Percentiles rank a stretch among this genome's conserved stretches.
These are phyloP conservation scores for Calonectria pauciramosa DNA, from an alignment of 2,329 filamentous ascomycete species.

Conservation along the genomic window DNA sequence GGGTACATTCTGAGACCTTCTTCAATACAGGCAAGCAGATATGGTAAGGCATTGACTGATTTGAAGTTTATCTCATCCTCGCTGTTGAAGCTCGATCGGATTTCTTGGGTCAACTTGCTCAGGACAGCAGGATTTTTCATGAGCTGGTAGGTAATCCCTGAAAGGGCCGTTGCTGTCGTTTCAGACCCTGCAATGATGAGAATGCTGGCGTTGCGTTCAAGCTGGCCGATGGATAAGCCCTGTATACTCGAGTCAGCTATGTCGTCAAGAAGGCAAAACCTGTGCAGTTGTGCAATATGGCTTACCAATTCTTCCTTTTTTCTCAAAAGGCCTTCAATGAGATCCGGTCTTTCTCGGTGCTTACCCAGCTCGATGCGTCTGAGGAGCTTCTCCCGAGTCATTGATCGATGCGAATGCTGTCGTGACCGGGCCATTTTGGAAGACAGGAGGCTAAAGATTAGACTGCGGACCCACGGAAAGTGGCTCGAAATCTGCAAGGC, in stretches of 20 bases:
- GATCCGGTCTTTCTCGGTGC: not conserved
- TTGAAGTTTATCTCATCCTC: not conserved
- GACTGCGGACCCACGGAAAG: not conserved
- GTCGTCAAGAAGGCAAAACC: not conserved
- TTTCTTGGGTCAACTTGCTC: not conserved
- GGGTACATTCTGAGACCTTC: slow-evolving; percentile 23
- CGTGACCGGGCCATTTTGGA: not conserved
- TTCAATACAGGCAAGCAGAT: slow-evolving; percentile 11
- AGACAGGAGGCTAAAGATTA: not conserved
- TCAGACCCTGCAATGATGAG: slow-evolving; percentile 17
- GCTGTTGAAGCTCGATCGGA: not conserved
- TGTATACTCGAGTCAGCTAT: not conserved
- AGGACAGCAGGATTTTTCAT: not conserved
- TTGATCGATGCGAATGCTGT: not conserved
- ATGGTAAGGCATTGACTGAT: not conserved
- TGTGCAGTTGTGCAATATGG: not conserved
- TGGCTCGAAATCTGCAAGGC: not conserved
- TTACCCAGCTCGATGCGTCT: not conserved
- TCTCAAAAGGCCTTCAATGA: not conserved
- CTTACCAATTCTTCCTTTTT: not conserved
- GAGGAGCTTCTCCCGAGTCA: not conserved
- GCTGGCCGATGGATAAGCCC: not conserved
- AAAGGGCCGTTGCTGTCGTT: slow-evolving; percentile 21
- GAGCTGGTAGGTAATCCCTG: slow-evolving; percentile 5
- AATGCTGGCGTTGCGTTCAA: not conserved